Base-by-base conservation (phyloP, 2,329 filamentous ascomycete genomes). In the Phoma herbarum region DNA sequence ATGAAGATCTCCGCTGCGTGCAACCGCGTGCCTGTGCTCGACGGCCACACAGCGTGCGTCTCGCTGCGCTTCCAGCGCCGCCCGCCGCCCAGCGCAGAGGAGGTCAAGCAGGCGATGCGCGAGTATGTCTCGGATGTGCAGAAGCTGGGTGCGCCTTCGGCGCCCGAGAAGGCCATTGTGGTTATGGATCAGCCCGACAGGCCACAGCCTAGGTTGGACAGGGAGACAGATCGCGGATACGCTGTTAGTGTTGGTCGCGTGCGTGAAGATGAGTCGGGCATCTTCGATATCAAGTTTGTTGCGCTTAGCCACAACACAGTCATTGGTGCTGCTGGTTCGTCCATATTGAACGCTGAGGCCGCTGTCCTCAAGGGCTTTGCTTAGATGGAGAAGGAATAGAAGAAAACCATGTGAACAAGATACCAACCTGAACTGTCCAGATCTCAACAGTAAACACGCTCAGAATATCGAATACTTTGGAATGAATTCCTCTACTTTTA, bases 201-300 rank as follows among this genome's bases (percentile, higher is more conserved):
- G 55, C 95, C 95, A 43, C 95, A 98, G 81, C 95, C 95, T 18
- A 84, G 95, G 66, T 82, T 98, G 46, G 95, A 98, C 77, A 87
- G 94, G 57, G 90, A 98, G 67, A 86, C 93, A 25, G 88, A 91
- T 60, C 85, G 87, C 50, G 94, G 95, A 0, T 98, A 97, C 75
- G 91, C 93, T 3, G 92, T 97, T 37, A 95, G 90, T 69, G 93
- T 98, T 20, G 94, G 94, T 8, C 86, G 94, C 25, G 86, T 97
- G 26, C 83, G 95, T 45, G 89, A 94, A 77, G 93, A 97, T 70
- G 90, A 92, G 68, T 90, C 89, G 63, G 92, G 91, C 20, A 90
- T 97, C 65, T 97, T 97, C 72, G 95, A 98, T 75, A 86, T 98
- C 75, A 93, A 96, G 77, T 98, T 98, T 78, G 93, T 95, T 62